A percentile compares a stretch with the other conserved stretches of the same genome.
Conservation (phyloP, 164 flowering plant genomes). For the Dillenia turbinata region DNA sequence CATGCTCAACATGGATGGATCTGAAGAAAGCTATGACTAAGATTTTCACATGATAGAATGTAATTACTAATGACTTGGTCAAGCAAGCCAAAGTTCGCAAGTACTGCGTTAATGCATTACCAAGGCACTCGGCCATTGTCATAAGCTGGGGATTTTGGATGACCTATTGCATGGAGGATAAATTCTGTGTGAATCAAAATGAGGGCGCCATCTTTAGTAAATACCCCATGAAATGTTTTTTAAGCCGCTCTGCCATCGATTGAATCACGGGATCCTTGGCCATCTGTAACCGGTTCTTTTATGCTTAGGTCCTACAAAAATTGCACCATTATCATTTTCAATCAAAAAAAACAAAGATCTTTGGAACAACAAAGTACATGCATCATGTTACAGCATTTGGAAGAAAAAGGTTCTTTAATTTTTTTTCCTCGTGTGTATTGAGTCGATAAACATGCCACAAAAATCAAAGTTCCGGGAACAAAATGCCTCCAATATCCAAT, state of each 20-base stretch:
- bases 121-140: conserved; percentile 98
- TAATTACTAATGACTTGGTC: too few species aligned
- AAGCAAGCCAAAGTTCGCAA: background rate
- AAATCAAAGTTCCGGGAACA: background rate
- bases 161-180: conserved; percentile 87
- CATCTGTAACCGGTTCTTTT: conserved; percentile 79
- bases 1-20: conserved; percentile 87
- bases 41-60: too few species aligned
- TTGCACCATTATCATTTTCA: background rate
- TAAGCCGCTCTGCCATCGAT: conserved; percentile 93
- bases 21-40: conserved; percentile 24
- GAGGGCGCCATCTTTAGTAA: conserved; percentile 51
- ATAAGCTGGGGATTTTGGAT: conserved; percentile 95
- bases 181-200: conserved; percentile 75
- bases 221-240: conserved; percentile 58
- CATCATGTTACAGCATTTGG: background rate
- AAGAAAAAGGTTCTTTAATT: too few species aligned
- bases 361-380: background rate
- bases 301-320: conserved; percentile 78
- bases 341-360: background rate
- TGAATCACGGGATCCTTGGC: conserved; percentile 92
- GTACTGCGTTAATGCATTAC: conserved; percentile 86
- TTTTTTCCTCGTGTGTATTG: too few species aligned
- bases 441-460: background rate
- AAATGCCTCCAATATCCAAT: background rate